Evolutionary conservation across 1,284 basidiomycete genomes (phyloP).

Genomic region (Cystobasidium sp.): DNA sequence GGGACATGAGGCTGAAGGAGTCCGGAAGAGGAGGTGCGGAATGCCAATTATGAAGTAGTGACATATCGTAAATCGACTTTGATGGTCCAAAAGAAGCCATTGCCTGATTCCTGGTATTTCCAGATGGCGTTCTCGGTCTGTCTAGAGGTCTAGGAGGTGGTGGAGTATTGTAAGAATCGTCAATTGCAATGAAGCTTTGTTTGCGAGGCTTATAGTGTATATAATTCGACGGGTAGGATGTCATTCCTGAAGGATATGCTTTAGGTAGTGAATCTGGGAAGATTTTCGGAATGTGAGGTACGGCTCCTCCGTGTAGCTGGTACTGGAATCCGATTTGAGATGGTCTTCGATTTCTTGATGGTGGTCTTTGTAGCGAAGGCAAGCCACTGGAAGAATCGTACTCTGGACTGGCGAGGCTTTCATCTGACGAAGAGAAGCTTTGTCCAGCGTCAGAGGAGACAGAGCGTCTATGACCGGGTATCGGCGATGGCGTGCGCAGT

Average conservation of each 20-base stretch:
- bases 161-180: not conserved
- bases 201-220: slow-evolving; percentile 6
- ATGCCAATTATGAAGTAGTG: too few species aligned
- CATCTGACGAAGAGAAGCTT: not conserved
- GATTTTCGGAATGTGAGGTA: slow-evolving; percentile 9
- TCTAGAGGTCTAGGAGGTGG: not conserved
- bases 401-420: not conserved
- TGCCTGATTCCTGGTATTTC: too few species aligned
- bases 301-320: not conserved
- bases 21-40: too few species aligned
- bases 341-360: not conserved
- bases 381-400: not conserved
- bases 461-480: slow-evolving; percentile 12
- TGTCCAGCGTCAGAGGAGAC: slow-evolving; percentile 12
- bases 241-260: not conserved
- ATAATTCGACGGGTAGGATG: not conserved
- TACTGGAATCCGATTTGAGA: too few species aligned
- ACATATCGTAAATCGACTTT: too few species aligned
- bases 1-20: too few species aligned
- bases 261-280: not conserved
- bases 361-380: slow-evolving; percentile 7
- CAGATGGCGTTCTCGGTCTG: too few species aligned
- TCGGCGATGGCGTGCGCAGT: not conserved
- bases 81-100: too few species aligned
- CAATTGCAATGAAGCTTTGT: slow-evolving; percentile 11